Evolutionary conservation across 495 filamentous ascomycete species (phyloP), one percentile per base, ranked within the genome.

Genomic region (Neurospora hispaniola): DNA sequence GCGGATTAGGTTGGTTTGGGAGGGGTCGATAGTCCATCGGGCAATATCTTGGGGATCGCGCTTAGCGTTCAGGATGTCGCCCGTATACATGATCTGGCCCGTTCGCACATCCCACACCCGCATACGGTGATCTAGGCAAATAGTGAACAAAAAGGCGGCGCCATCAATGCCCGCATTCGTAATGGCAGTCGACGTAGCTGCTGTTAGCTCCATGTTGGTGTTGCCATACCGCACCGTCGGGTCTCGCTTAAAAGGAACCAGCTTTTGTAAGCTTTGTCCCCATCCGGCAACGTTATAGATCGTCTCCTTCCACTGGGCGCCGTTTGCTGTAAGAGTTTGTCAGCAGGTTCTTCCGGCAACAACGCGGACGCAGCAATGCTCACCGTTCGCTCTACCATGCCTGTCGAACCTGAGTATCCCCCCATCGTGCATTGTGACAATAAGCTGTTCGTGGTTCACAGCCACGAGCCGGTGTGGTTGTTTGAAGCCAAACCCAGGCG

Each of bases 41-140:
- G 84, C 82, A 12, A 85, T 80, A 43, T 94, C 92, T 59, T 90
- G 84, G 5, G 83, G 79, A 46, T 85, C 80, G 71, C 84, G 79
- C 31, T 77, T 71, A 23, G 78, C 78, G 71, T 85, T 87, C 54
- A 94, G 78, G 35, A 98, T 85, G 81, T 97, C 94, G 77, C 87
- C 88, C 16, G 89, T 88, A 69, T 90, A 87, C 1, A 91, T 87
- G 66, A 92, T 86, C 78, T 88, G 90, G 70, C 93, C 93, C 41
- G 87, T 91, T 3, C 86, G 82, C 20, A 93, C 83, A 76, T 95
- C 95, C 95, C 94, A 97, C 39, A 93, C 89, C 77, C 92, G 90
- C 77, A 99, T 81, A 3, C 89, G 91, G 76, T 98, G 94, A 74
- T 98, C 92, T 48, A 98, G 79, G 76, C 90, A 95, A 39, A 96